Evolutionary conservation across 305 asterid genomes (phyloP).

Genomic region (Nicotiana rustica): DNA sequence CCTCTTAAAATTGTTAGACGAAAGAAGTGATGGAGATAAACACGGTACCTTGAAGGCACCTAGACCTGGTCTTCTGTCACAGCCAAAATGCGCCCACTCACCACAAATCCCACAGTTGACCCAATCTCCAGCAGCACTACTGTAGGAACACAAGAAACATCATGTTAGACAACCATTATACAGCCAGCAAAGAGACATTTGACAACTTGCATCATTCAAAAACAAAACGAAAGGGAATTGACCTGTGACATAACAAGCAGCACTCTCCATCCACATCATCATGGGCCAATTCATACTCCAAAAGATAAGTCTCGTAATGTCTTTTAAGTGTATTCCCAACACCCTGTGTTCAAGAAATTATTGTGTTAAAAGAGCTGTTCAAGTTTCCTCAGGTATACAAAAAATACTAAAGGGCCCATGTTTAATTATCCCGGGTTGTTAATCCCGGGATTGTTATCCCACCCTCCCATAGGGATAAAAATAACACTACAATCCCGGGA

Average conservation of each 20-base stretch:
- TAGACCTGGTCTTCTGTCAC: slow-evolving; percentile 94
- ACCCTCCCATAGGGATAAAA: too few relatives aligned
- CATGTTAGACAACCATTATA: slow-evolving; percentile 44
- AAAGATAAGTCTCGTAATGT: slow-evolving; percentile 93
- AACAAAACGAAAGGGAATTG: background rate
- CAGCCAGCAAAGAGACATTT: background rate
- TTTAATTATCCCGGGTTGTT: too few relatives aligned
- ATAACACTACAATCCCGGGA: too few relatives aligned
- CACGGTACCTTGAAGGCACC: slow-evolving; percentile 88
- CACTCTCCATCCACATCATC: slow-evolving; percentile 99
- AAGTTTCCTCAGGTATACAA: background rate
- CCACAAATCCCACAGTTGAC: slow-evolving; percentile 98
- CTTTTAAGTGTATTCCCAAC: slow-evolving; percentile 97
- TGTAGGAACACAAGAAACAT: slow-evolving; percentile 46
- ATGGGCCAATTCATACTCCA: slow-evolving; percentile 97
- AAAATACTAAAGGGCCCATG: background rate
- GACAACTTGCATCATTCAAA: background rate
- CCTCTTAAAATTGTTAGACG: background rate
- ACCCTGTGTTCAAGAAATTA: slow-evolving; percentile 61
- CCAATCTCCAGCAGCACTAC: slow-evolving; percentile 99
- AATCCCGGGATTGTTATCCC: too few relatives aligned
- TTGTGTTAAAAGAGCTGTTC: slow-evolving; percentile 20
- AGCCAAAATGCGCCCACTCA: slow-evolving; percentile 99
- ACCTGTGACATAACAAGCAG: slow-evolving; percentile 98
- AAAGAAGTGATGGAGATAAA: slow-evolving; percentile 25